These are phyloP conservation scores for Xylaria arbuscula DNA, from an alignment of 2,329 filamentous ascomycete species.

Conservation along the genomic window DNA sequence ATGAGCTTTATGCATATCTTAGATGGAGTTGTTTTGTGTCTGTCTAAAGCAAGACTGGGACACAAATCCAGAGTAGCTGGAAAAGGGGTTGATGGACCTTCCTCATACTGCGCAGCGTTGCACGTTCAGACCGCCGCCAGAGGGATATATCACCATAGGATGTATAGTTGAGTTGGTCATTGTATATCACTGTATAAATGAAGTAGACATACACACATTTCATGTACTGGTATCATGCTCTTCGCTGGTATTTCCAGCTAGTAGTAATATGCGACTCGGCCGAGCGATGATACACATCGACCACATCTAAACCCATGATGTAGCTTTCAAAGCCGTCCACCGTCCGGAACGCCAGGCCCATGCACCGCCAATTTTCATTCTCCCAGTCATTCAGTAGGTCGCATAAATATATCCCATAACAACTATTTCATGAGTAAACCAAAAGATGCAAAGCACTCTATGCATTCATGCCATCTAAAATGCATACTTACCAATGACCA, in stretches of 20 bases:
- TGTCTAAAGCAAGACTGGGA: background rate
- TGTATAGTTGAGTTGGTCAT: background rate
- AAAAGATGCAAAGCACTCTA: slow-evolving; percentile 11
- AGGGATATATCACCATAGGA: background rate
- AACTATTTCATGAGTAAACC: slow-evolving; percentile 8
- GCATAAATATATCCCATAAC: background rate
- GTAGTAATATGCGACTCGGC: background rate
- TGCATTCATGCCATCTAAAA: slow-evolving; percentile 1
- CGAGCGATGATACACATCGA: slow-evolving; percentile 7
- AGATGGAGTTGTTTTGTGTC: background rate
- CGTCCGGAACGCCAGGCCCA: slow-evolving; percentile 30
- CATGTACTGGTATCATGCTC: background rate
- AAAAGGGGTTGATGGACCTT: background rate
- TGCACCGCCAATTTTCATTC: slow-evolving; percentile 19
- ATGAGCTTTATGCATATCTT: background rate
- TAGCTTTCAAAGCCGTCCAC: slow-evolving; percentile 23
- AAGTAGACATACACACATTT: background rate
- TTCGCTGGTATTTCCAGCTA: slow-evolving; percentile 6
- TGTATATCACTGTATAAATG: slow-evolving; percentile 33
- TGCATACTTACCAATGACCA: background rate
- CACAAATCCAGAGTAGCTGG: background rate
- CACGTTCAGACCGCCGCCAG: background rate
- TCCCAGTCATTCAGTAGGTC: background rate
- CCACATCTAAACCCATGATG: background rate
- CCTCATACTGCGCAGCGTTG: background rate